Conservation (phyloP, 2,329 filamentous ascomycete genomes). For the Neopestalotiopsis clavispora region DNA sequence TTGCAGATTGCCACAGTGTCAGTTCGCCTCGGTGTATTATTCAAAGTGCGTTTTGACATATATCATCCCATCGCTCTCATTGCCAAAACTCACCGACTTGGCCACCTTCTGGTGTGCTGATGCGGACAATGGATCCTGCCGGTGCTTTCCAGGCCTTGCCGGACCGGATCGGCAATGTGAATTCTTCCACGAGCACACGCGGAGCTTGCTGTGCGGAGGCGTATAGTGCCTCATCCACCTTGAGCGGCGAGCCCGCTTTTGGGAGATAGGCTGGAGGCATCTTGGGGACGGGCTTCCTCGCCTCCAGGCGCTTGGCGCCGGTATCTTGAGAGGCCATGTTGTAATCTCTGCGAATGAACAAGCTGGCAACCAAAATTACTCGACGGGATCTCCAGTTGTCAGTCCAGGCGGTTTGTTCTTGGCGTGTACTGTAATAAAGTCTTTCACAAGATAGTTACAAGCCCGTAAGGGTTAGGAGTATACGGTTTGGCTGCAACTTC, state of each 20-base stretch:
- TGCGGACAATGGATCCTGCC: constrained; percentile 70
- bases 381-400: too few relatives aligned
- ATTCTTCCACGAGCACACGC: constrained; percentile 50
- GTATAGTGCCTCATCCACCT: constrained; percentile 57
- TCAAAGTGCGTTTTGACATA: too few relatives aligned
- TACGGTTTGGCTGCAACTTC: not conserved
- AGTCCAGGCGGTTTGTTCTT: not conserved
- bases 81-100: constrained; percentile 63
- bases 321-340: not conserved
- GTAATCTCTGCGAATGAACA: too few relatives aligned
- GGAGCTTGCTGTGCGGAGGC: constrained; percentile 61
- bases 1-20: constrained; percentile 17
- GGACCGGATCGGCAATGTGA: constrained; percentile 74
- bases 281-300: constrained; percentile 49
- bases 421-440: not conserved
- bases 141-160: constrained; percentile 75
- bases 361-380: too few relatives aligned
- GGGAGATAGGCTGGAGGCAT: constrained; percentile 56
- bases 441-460: not conserved
- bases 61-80: too few relatives aligned
- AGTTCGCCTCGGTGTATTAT: too few relatives aligned
- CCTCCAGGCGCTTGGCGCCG: constrained; percentile 41
- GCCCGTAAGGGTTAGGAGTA: not conserved
- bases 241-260: constrained; percentile 46
- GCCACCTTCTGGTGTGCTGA: constrained; percentile 77